phyloP scores from a whole-genome alignment of 2,329 filamentous ascomycete species.

The Aspergillus calidoustus region DNA sequence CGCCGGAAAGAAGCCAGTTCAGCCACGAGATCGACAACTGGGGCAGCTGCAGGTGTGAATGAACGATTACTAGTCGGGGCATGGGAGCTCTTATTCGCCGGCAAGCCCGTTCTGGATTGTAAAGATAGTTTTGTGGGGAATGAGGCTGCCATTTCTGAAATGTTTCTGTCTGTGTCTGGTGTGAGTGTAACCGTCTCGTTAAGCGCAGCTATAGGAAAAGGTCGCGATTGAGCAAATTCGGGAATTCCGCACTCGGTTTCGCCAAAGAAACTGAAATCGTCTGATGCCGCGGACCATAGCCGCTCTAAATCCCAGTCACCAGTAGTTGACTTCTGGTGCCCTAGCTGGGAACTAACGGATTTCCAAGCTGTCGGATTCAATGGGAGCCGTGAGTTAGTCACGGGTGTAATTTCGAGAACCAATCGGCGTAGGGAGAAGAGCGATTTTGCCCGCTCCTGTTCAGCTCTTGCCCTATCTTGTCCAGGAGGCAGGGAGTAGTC shows the following conservation, averaged over 20 bases:
- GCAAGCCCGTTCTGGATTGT: background rate
- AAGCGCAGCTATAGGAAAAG: conserved; percentile 48
- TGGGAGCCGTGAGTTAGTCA: conserved; percentile 22
- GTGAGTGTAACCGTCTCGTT: conserved; percentile 52
- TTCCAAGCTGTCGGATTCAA: conserved; percentile 40
- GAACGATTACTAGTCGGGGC: background rate
- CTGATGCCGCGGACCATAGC: conserved; percentile 62
- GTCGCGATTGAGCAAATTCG: conserved; percentile 48
- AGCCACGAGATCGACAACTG: conserved; percentile 56
- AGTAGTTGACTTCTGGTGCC: conserved; percentile 58
- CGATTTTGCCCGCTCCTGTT: conserved; percentile 54
- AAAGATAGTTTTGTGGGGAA: background rate
- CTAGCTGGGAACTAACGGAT: conserved; percentile 51
- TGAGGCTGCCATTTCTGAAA: conserved; percentile 3
- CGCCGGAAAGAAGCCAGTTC: conserved; percentile 60
- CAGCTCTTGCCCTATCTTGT: conserved; percentile 53
- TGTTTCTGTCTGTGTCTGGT: conserved; percentile 33
- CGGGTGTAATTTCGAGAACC: conserved; percentile 58
- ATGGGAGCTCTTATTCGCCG: background rate
- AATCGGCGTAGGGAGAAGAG: conserved; percentile 62
- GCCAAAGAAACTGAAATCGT: conserved; percentile 66
- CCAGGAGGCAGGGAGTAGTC: conserved; percentile 65
- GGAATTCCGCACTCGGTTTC: conserved; percentile 61
- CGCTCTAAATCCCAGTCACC: conserved; percentile 64
- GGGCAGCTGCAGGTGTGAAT: conserved; percentile 10